Evolutionary conservation across 257 asterid species (phyloP).

Genomic region (Solanum habrochaites): DNA sequence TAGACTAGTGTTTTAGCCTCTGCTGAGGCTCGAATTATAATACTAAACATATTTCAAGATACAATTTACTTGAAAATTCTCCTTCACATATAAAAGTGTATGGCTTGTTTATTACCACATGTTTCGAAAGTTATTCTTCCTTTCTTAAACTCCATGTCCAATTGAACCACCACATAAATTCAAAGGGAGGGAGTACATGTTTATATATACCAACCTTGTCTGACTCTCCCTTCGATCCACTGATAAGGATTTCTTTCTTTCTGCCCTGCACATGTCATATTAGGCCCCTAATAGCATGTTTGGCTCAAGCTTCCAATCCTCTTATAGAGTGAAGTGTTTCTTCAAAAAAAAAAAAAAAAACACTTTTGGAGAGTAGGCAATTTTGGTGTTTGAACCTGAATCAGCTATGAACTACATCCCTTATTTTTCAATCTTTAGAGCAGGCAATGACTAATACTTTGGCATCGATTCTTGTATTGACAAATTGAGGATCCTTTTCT

Average conservation of each 20-base stretch:
- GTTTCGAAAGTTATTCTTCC: background rate
- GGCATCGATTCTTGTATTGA: slow-evolving; percentile 74
- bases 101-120: background rate
- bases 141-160: background rate
- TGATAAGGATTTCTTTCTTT: slow-evolving; percentile 61
- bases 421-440: background rate
- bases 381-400: too few species aligned
- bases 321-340: background rate
- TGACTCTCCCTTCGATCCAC: slow-evolving; percentile 81
- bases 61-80: background rate
- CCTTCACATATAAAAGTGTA: background rate
- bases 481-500: slow-evolving; percentile 67
- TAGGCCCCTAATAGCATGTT: background rate
- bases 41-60: background rate
- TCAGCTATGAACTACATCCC: too few species aligned
- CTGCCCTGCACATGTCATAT: slow-evolving; percentile 53
- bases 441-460: slow-evolving; percentile 27
- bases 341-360: background rate
- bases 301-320: background rate
- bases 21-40: background rate
- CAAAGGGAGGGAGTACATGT: background rate
- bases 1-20: background rate
- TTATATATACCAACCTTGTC: slow-evolving; percentile 49
- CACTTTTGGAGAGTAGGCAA: background rate
- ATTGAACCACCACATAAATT: background rate